These are phyloP conservation scores for Cladophialophora psammophila DNA, from an alignment of 2,329 filamentous ascomycete species.

Conservation along the genomic window DNA sequence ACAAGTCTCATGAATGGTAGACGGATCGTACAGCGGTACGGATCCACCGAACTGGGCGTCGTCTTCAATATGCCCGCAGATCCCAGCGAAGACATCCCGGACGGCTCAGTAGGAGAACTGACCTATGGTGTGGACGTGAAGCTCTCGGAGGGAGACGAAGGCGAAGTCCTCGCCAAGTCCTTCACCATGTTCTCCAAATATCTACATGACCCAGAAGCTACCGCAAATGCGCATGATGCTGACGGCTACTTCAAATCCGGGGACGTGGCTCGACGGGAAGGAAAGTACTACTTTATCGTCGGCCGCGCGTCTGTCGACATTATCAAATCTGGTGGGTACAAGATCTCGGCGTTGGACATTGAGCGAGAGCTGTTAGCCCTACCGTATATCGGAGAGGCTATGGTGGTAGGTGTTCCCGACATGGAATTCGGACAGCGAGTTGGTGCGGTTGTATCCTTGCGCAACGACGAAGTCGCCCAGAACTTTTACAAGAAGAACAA, in stretches of 20 bases:
- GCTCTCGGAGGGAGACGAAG: constrained; percentile 56
- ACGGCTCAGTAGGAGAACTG: constrained; percentile 46
- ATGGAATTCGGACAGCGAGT: constrained; percentile 60
- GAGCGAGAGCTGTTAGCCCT: constrained; percentile 57
- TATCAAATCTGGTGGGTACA: constrained; percentile 61
- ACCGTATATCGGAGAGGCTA: constrained; percentile 56
- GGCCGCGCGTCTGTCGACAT: constrained; percentile 59
- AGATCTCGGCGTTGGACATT: constrained; percentile 60
- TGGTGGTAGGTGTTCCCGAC: constrained; percentile 58
- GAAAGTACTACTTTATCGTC: constrained; percentile 54
- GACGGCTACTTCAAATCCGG: constrained; percentile 55
- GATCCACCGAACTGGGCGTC: constrained; percentile 54
- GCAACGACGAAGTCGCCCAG: constrained; percentile 36
- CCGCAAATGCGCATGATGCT: constrained; percentile 39
- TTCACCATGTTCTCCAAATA: constrained; percentile 54
- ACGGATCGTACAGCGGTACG: constrained; percentile 54
- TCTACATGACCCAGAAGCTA: constrained; percentile 46
- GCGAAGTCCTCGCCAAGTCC: constrained; percentile 54
- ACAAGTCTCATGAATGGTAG: constrained; percentile 50
- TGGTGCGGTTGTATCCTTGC: constrained; percentile 50
- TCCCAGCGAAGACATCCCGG: constrained; percentile 38
- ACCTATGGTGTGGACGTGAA: constrained; percentile 51
- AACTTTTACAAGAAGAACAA: constrained; percentile 36
- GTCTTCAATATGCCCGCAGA: constrained; percentile 53
- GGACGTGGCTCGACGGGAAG: constrained; percentile 45